Conservation (phyloP, 352 stramenopile species). For the Pythium biforme region DNA sequence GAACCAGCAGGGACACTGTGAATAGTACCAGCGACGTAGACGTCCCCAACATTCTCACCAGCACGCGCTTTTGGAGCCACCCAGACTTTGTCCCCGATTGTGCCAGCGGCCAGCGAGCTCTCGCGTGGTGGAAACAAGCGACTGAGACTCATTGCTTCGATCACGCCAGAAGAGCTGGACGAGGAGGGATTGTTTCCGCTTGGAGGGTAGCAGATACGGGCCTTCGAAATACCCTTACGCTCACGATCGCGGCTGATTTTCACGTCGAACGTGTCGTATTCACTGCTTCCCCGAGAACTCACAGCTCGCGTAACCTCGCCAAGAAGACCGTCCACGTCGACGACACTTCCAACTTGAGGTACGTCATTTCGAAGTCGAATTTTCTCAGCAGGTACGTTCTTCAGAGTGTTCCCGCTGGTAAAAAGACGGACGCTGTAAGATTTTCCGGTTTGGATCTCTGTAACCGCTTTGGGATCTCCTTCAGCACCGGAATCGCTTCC, state of each 20-base stretch:
- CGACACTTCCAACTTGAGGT: slow-evolving; percentile 68
- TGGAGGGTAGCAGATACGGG: slow-evolving; percentile 55
- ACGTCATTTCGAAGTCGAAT: slow-evolving; percentile 36
- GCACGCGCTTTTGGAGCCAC: slow-evolving; percentile 33
- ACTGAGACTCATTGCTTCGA: slow-evolving; percentile 76
- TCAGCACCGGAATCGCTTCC: background rate
- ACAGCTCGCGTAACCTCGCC: slow-evolving; percentile 56
- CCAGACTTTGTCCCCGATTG: slow-evolving; percentile 68
- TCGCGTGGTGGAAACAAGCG: slow-evolving; percentile 60
- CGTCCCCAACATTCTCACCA: slow-evolving; percentile 16
- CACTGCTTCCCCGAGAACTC: slow-evolving; percentile 14
- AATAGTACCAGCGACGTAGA: slow-evolving; percentile 59
- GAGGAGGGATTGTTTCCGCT: slow-evolving; percentile 4
- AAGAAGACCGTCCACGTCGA: slow-evolving; percentile 62
- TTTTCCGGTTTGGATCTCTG: slow-evolving; percentile 27
- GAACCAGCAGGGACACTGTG: slow-evolving; percentile 58
- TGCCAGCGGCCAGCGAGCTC: slow-evolving; percentile 50
- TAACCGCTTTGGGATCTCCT: background rate
- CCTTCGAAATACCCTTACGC: slow-evolving; percentile 50
- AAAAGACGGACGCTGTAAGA: slow-evolving; percentile 39
- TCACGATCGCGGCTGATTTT: slow-evolving; percentile 47
- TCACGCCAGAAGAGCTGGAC: slow-evolving; percentile 19
- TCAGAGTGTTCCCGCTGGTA: slow-evolving; percentile 33
- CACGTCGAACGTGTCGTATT: slow-evolving; percentile 39
- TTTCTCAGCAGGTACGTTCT: slow-evolving; percentile 42